Percentiles rank a stretch among this genome's conserved stretches.
phyloP scores from a whole-genome alignment of 257 asterid species.

The Verbascum thapsus region DNA sequence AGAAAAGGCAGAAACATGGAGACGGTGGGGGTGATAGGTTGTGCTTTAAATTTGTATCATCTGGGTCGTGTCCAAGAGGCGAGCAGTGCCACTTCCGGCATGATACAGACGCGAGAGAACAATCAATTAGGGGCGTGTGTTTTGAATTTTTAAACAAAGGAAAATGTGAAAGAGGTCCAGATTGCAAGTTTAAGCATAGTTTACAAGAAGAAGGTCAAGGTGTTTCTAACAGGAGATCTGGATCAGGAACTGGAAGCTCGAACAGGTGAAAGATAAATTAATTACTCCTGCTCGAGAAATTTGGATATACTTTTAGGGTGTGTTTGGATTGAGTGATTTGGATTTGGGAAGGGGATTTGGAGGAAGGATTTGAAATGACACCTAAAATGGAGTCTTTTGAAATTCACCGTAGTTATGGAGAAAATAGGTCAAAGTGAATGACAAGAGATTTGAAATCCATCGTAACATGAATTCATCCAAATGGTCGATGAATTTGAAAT shows the following conservation, averaged over 20 bases:
- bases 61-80: slow-evolving; percentile 91
- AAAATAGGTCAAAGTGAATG: no score
- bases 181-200: slow-evolving; percentile 84
- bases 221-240: slow-evolving; percentile 49
- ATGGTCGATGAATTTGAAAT: no score
- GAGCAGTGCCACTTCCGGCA: slow-evolving; percentile 84
- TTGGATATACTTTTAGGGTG: slow-evolving; percentile 16
- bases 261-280: slow-evolving; percentile 49
- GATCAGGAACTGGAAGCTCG: slow-evolving; percentile 52
- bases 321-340: no score
- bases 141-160: slow-evolving; percentile 97
- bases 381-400: no score
- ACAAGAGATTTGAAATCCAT: no score
- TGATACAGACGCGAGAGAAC: slow-evolving; percentile 88
- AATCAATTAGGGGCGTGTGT: slow-evolving; percentile 85
- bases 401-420: no score
- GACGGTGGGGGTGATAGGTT: slow-evolving; percentile 63
- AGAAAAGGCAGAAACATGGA: slow-evolving; percentile 80
- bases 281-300: slow-evolving; percentile 18
- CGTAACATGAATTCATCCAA: no score
- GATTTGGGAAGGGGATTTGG: no score
- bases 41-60: slow-evolving; percentile 84
- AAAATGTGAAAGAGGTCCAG: slow-evolving; percentile 91
- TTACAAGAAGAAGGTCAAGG: slow-evolving; percentile 69
- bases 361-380: no score